Evolutionary conservation across 2,329 filamentous ascomycete genomes (phyloP).

Genomic region (Exophiala dermatitidis): DNA sequence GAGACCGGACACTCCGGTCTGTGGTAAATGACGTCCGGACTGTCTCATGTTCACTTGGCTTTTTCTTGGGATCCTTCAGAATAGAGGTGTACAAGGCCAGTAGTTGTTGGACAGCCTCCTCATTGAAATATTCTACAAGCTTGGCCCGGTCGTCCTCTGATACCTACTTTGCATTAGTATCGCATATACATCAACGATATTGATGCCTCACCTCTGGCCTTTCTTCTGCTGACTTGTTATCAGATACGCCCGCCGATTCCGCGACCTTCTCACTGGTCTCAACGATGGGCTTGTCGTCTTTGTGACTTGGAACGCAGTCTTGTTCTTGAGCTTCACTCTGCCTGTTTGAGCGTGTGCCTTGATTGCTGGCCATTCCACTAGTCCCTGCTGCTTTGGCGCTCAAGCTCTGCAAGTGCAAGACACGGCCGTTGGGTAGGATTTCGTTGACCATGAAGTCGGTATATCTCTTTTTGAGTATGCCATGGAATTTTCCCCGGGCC

Average conservation of each 20-base stretch:
- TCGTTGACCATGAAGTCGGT: constrained; percentile 93
- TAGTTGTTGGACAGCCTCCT: constrained; percentile 37
- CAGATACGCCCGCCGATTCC: background rate
- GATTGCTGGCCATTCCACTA: background rate
- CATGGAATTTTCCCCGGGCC: constrained; percentile 53
- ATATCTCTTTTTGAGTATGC: constrained; percentile 67
- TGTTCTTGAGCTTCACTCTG: background rate
- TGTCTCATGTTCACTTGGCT: constrained; percentile 49
- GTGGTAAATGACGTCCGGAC: constrained; percentile 46
- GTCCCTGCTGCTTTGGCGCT: constrained; percentile 16
- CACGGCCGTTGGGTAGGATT: constrained; percentile 66
- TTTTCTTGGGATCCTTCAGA: constrained; percentile 47
- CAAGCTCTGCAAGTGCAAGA: constrained; percentile 60
- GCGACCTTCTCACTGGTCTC: background rate
- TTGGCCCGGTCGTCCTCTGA: constrained; percentile 40
- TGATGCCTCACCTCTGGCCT: background rate
- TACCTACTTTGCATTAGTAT: constrained; percentile 2
- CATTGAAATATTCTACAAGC: constrained; percentile 30
- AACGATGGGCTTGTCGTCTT: no score
- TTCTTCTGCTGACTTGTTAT: background rate
- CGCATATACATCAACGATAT: background rate
- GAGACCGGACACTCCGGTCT: constrained; percentile 55
- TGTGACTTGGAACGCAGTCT: background rate
- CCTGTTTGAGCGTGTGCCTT: background rate
- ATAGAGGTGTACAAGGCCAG: constrained; percentile 50